Conservation (phyloP, 2,329 filamentous ascomycete species). For the Sclerotinia sclerotiorum region DNA sequence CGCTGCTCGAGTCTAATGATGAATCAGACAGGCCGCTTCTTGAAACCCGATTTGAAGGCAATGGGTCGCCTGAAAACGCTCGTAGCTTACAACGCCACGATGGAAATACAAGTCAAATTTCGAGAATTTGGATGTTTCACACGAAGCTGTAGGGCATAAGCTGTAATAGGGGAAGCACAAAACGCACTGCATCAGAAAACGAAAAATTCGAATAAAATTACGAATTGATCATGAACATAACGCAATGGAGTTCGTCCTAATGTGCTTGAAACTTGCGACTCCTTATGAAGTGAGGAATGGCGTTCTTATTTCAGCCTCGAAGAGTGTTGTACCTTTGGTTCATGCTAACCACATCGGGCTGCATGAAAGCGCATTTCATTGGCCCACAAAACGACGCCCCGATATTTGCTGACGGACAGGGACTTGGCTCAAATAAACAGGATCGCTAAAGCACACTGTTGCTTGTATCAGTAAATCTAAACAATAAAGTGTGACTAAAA, state of each 20-base stretch:
- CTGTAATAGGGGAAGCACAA: background rate
- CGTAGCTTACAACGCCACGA: too few relatives aligned
- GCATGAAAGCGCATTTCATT: background rate
- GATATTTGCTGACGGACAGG: background rate
- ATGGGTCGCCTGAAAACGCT: too few relatives aligned
- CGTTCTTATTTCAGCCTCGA: background rate
- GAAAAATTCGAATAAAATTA: background rate
- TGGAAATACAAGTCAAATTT: background rate
- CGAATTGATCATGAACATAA: background rate
- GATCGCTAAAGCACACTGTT: background rate
- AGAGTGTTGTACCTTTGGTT: background rate
- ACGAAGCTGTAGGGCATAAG: background rate
- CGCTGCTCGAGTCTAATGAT: background rate
- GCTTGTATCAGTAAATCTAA: background rate
- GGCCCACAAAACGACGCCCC: background rate
- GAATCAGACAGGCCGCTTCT: background rate
- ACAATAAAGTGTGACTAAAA: background rate
- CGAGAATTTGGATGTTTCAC: background rate
- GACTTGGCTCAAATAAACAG: background rate
- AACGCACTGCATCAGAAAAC: background rate
- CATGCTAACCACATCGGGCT: background rate
- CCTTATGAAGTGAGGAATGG: background rate
- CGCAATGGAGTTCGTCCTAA: background rate
- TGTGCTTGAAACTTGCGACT: background rate
- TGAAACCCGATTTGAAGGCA: background rate